phyloP scores from a whole-genome alignment of 352 stramenopile species.

The Pythium aphanidermatum region DNA sequence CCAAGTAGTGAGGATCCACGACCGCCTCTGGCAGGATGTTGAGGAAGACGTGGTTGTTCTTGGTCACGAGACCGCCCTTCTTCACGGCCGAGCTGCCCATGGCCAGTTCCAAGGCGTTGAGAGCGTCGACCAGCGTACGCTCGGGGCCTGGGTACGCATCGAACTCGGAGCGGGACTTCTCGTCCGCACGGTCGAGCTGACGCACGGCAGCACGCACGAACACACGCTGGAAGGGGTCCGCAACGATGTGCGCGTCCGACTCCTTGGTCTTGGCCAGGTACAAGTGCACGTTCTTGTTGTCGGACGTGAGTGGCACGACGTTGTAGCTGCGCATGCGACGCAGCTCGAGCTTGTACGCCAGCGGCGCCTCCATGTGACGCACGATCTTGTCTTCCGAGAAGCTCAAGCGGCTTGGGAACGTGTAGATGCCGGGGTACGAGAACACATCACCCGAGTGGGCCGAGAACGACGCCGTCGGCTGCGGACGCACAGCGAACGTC shows the following conservation, averaged over 20 bases:
- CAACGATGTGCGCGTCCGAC: constrained; percentile 69
- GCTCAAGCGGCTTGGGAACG: constrained; percentile 75
- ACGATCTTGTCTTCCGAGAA: constrained; percentile 98
- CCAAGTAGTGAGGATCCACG: constrained; percentile 94
- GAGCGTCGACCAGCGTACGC: constrained; percentile 96
- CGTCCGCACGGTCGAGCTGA: constrained; percentile 77
- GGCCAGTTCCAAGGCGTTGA: constrained; percentile 96
- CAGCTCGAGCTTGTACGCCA: constrained; percentile 98
- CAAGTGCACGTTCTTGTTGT: constrained; percentile 97
- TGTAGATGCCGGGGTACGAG: constrained; percentile 87
- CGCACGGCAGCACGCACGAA: constrained; percentile 96
- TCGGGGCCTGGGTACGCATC: constrained; percentile 92
- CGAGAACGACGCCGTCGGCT: constrained; percentile 29
- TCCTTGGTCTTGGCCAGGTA: constrained; percentile 96
- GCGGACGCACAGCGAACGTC: constrained; percentile 80
- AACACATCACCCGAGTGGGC: constrained; percentile 47
- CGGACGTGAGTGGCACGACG: constrained; percentile 89
- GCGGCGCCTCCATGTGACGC: constrained; percentile 96
- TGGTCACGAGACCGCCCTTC: constrained; percentile 61
- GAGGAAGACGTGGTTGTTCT: constrained; percentile 99
- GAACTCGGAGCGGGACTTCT: constrained; percentile 75
- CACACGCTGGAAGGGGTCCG: constrained; percentile 88
- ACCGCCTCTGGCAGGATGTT: constrained; percentile 95
- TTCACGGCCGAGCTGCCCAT: constrained; percentile 90
- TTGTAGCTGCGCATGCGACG: constrained; percentile 96